phyloP scores from a whole-genome alignment of 2,329 filamentous ascomycete species.

The Eutypa lata region DNA sequence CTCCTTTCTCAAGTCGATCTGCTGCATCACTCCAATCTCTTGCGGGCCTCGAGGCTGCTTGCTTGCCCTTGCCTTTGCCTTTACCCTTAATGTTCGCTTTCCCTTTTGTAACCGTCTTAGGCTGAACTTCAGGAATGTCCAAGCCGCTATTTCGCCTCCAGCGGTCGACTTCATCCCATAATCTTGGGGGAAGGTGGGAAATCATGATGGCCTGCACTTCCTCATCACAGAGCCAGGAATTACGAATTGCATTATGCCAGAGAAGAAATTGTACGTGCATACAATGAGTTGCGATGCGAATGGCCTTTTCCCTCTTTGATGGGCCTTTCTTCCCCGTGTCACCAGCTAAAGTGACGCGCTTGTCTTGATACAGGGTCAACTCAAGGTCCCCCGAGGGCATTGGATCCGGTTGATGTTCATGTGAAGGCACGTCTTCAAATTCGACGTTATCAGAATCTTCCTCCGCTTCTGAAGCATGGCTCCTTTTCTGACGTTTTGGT shows the following conservation, averaged over 20 bases:
- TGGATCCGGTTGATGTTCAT: conserved; percentile 39
- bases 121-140: conserved; percentile 35
- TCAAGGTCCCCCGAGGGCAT: conserved; percentile 66
- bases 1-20: conserved; percentile 64
- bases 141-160: conserved; percentile 70
- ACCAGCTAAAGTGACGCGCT: conserved; percentile 58
- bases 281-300: conserved; percentile 77
- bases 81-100: conserved; percentile 39
- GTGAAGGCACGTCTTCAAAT: conserved; percentile 55
- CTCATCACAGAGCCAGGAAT: conserved; percentile 77
- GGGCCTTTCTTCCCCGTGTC: conserved; percentile 75
- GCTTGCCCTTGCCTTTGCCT: conserved; percentile 19
- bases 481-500: conserved; percentile 38
- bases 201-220: conserved; percentile 74
- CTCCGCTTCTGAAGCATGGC: conserved; percentile 30
- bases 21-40: conserved; percentile 73
- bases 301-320: conserved; percentile 77
- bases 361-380: conserved; percentile 63
- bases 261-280: conserved; percentile 85
- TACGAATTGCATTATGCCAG: conserved; percentile 85
- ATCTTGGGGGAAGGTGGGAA: conserved; percentile 64
- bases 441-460: conserved; percentile 62
- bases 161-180: conserved; percentile 70
- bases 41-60: conserved; percentile 31
- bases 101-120: conserved; percentile 31